Evolutionary conservation across 2,329 filamentous ascomycete species (phyloP).

Genomic region (Blumeria graminis): DNA sequence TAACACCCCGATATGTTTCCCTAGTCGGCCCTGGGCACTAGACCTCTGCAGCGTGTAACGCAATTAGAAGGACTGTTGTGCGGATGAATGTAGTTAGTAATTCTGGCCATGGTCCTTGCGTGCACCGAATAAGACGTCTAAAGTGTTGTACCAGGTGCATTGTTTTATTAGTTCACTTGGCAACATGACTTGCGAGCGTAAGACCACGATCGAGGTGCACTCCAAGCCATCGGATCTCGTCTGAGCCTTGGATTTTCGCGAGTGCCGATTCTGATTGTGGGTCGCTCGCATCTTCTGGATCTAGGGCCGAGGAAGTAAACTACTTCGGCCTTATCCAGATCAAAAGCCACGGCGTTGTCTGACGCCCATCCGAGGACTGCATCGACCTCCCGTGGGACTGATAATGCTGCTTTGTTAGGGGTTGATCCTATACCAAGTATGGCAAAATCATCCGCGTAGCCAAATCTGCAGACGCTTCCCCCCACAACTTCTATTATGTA

Average conservation of each 20-base stretch:
- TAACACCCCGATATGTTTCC: neutral
- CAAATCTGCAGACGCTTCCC: neutral
- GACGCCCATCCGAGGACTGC: neutral
- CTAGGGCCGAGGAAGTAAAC: neutral
- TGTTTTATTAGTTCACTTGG: neutral
- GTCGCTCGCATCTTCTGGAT: neutral
- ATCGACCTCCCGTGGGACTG: neutral
- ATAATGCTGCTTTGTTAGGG: neutral
- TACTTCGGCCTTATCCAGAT: neutral
- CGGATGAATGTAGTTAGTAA: neutral
- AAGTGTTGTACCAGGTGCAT: neutral
- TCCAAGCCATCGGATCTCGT: neutral
- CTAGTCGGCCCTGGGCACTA: neutral
- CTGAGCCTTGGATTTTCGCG: neutral
- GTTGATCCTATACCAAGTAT: neutral
- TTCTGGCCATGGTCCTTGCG: neutral
- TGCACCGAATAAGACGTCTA: neutral
- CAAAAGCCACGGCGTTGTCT: neutral
- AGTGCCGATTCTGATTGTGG: neutral
- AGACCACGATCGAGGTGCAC: neutral
- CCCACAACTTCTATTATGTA: neutral
- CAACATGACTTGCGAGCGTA: neutral
- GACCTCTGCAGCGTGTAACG: neutral
- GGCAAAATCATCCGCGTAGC: neutral
- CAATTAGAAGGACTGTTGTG: neutral